Conservation (phyloP, 805 yeast genomes). For the Starmerella sp. region DNA sequence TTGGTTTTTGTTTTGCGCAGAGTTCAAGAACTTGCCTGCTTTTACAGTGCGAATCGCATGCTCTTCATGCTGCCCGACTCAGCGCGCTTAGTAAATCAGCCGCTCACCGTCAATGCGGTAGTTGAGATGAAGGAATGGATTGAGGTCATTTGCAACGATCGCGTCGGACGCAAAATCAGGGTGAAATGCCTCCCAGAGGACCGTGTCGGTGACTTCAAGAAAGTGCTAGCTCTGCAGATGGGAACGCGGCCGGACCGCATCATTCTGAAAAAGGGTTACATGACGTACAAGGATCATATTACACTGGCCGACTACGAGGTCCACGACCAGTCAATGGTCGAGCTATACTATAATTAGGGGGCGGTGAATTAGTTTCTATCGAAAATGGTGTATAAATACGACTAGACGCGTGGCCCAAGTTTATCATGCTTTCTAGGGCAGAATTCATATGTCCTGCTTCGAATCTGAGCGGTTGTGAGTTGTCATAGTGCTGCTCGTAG, state of each 20-base stretch:
- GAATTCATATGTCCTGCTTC: too few species aligned
- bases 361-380: background rate
- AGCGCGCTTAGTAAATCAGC: background rate
- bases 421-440: too few species aligned
- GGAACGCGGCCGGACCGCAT: conserved; percentile 58
- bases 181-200: conserved; percentile 82
- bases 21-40: too few species aligned
- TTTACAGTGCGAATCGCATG: too few species aligned
- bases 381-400: background rate
- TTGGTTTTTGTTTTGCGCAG: background rate
- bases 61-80: too few species aligned
- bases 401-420: background rate
- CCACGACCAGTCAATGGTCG: conserved; percentile 78
- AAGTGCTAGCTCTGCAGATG: conserved; percentile 67
- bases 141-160: conserved; percentile 60
- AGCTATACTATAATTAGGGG: conserved; percentile 37
- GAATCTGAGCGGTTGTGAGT: background rate
- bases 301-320: conserved; percentile 89
- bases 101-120: background rate
- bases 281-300: conserved; percentile 77
- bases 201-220: conserved; percentile 81
- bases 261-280: conserved; percentile 75
- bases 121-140: conserved; percentile 26
- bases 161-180: conserved; percentile 74
- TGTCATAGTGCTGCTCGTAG: background rate